Evolutionary conservation across 139 green algal species (phyloP).

Genomic region (Zygnema circumcarinatum): DNA sequence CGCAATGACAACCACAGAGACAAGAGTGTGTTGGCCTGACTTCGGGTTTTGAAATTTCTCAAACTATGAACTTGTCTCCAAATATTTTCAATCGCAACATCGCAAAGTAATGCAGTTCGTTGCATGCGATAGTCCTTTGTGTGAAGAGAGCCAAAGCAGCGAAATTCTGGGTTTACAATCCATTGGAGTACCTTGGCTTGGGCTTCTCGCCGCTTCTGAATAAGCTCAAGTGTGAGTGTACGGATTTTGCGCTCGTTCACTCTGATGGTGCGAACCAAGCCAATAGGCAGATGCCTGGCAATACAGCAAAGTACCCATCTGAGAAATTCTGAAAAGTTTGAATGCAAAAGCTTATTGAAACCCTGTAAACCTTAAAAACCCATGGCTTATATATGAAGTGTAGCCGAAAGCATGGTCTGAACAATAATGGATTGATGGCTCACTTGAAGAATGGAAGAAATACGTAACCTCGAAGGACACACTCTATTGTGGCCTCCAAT

Average conservation of each 20-base stretch:
- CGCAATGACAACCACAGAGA: too few species aligned
- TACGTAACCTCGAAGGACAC: neutral
- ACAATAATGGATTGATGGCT: neutral
- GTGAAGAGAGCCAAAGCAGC: too few species aligned
- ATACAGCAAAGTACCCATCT: neutral
- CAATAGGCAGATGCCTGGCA: neutral
- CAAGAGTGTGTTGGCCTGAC: too few species aligned
- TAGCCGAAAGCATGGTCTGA: neutral
- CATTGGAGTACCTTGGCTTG: constrained; percentile 4
- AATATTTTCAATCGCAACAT: too few species aligned
- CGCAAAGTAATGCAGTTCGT: too few species aligned
- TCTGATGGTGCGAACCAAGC: neutral
- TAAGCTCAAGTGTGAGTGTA: neutral
- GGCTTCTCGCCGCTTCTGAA: neutral
- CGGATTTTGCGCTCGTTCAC: neutral
- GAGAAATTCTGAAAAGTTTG: too few species aligned
- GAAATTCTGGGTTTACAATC: too few species aligned
- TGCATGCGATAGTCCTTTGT: too few species aligned
- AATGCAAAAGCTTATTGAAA: too few species aligned
- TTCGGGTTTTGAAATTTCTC: too few species aligned
- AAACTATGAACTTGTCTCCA: too few species aligned
- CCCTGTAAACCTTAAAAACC: too few species aligned
- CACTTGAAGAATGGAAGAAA: neutral
- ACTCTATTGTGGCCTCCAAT: neutral
- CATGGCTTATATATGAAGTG: neutral